Evolutionary conservation across 805 yeast genomes (phyloP).

Genomic region (Myxozyma neglecta): DNA sequence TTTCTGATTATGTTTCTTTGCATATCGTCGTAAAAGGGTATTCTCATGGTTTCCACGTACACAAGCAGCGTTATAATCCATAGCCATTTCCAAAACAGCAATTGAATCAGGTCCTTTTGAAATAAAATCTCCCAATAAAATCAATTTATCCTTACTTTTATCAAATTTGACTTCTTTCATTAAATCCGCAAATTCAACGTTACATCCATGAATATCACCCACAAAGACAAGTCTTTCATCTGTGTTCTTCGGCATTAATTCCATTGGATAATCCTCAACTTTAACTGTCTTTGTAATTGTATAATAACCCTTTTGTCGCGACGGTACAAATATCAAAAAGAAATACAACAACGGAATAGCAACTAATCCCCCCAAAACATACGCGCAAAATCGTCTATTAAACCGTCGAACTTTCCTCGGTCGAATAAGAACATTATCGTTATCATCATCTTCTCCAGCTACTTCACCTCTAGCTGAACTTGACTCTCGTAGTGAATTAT

Average conservation of each 20-base stretch:
- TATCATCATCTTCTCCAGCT: not conserved
- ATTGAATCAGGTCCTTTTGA: constrained; percentile 80
- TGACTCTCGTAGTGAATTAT: not conserved
- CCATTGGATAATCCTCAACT: constrained; percentile 23
- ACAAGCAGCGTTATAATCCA: constrained; percentile 62
- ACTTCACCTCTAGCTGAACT: not conserved
- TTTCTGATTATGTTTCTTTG: constrained; percentile 54
- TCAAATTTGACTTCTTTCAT: constrained; percentile 53
- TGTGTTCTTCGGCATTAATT: constrained; percentile 7
- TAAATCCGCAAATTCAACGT: constrained; percentile 53
- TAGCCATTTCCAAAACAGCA: constrained; percentile 65
- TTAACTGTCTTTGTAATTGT: constrained; percentile 25
- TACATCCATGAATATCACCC: constrained; percentile 89
- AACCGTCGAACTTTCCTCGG: not conserved
- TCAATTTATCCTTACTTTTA: constrained; percentile 53
- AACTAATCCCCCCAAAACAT: not conserved
- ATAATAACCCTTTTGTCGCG: constrained; percentile 2
- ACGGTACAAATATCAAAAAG: constrained; percentile 20
- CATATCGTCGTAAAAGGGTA: constrained; percentile 64
- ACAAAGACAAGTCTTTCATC: constrained; percentile 57
- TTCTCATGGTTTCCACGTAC: constrained; percentile 89
- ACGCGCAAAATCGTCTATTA: not conserved
- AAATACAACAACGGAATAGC: constrained; percentile 14
- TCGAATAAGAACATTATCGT: not conserved
- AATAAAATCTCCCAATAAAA: constrained; percentile 81